phyloP scores from a whole-genome alignment of 2,329 filamentous ascomycete species.

The Epicoccum sorghinum region DNA sequence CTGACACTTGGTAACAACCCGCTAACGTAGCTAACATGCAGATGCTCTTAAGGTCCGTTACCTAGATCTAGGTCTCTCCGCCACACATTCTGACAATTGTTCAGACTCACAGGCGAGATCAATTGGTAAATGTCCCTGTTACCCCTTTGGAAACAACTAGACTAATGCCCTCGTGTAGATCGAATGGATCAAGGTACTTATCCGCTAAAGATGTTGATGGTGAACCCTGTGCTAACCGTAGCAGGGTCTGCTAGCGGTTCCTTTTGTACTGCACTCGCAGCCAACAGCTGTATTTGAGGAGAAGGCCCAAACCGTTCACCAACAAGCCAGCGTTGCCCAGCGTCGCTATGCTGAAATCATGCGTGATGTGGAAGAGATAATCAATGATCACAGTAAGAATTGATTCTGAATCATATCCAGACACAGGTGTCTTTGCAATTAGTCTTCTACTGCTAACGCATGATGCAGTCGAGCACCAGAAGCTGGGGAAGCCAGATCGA shows the following conservation, averaged over 20 bases:
- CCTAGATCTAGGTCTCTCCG: constrained; percentile 11
- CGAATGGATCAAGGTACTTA: constrained; percentile 86
- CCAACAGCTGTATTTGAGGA: constrained; percentile 84
- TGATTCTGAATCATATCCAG: not conserved
- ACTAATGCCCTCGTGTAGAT: constrained; percentile 49
- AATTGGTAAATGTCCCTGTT: constrained; percentile 71
- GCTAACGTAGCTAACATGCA: constrained; percentile 42
- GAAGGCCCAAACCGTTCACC: constrained; percentile 66
- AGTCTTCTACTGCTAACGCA: constrained; percentile 6
- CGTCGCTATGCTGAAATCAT: constrained; percentile 94
- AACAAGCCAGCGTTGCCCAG: constrained; percentile 81
- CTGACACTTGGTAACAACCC: constrained; percentile 3
- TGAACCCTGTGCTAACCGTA: not conserved
- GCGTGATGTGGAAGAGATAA: constrained; percentile 87
- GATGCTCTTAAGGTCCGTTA: constrained; percentile 66
- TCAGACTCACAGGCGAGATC: constrained; percentile 86
- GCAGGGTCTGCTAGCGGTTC: constrained; percentile 76
- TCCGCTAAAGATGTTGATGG: not conserved
- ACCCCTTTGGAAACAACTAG: too few relatives aligned
- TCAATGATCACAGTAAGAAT: constrained; percentile 83
- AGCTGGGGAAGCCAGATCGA: constrained; percentile 66
- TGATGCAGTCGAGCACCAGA: constrained; percentile 71
- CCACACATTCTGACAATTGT: constrained; percentile 16
- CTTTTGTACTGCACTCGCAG: constrained; percentile 95
- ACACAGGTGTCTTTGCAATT: too few relatives aligned